A percentile compares a stretch with the other conserved stretches of the same genome.
phyloP scores from a whole-genome alignment of 495 filamentous ascomycete genomes.

The Chlorociboria aeruginascens region DNA sequence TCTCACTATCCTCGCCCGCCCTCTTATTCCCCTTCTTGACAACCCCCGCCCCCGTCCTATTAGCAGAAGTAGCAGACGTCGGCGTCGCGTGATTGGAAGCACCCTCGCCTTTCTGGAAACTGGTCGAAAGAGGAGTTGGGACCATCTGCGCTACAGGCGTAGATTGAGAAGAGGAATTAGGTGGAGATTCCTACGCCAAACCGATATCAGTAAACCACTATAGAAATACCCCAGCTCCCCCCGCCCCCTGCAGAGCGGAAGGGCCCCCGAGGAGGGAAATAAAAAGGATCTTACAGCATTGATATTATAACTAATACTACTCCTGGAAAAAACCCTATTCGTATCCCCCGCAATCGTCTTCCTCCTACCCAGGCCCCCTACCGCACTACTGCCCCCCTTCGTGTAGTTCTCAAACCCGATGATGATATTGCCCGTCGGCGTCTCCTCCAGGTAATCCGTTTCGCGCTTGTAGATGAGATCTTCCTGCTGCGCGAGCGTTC shows the following conservation, averaged over 20 bases:
- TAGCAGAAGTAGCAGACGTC: constrained; percentile 32
- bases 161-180: constrained; percentile 10
- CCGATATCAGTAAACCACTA: no score
- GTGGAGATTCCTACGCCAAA: constrained; percentile 5
- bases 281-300: constrained; percentile 25
- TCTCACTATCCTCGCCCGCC: constrained; percentile 37
- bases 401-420: constrained; percentile 96
- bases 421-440: constrained; percentile 86
- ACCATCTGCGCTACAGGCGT: constrained; percentile 20
- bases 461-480: constrained; percentile 78
- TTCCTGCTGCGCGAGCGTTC: constrained; percentile 38
- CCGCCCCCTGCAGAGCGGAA: neutral
- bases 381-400: constrained; percentile 51
- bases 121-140: constrained; percentile 35
- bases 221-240: neutral
- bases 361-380: constrained; percentile 30
- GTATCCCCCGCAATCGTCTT: constrained; percentile 36
- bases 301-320: constrained; percentile 43
- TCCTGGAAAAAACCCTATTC: constrained; percentile 46
- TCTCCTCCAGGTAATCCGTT: constrained; percentile 81
- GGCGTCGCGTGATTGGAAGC: constrained; percentile 28
- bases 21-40: constrained; percentile 31
- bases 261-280: neutral
- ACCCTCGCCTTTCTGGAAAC: constrained; percentile 26
- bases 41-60: constrained; percentile 13